Conservation (phyloP, 306 rosid genomes). For the Cucumis sativus region DNA sequence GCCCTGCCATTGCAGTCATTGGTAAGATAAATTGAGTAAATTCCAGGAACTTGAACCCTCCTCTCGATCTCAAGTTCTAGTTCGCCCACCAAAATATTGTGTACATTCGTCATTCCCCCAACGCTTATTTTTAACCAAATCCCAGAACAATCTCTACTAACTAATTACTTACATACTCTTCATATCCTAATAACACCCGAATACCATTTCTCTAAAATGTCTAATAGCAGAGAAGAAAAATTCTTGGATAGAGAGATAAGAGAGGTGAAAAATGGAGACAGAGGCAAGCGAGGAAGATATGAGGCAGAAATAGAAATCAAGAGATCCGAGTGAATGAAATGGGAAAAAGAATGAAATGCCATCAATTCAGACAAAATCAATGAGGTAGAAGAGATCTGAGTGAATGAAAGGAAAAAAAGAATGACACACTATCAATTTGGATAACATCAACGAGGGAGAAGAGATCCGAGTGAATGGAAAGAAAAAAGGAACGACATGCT, state of each 20-base stretch:
- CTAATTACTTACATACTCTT: no score
- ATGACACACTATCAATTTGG: background rate
- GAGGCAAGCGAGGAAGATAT: background rate
- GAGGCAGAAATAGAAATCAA: background rate
- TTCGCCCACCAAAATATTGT: no score
- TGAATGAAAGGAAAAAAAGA: background rate
- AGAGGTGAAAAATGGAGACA: background rate
- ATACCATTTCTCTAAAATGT: no score
- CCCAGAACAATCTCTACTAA: no score
- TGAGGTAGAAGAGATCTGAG: background rate
- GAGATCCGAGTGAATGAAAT: background rate
- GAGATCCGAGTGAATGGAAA: background rate
- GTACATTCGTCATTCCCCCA: no score
- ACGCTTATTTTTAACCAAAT: no score
- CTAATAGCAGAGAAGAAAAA: background rate
- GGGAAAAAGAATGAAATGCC: background rate
- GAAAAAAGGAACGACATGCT: background rate
- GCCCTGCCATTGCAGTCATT: constrained; percentile 36
- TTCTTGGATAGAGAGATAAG: background rate
- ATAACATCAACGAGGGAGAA: background rate
- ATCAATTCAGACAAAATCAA: background rate
- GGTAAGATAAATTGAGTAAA: background rate
- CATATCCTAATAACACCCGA: no score
- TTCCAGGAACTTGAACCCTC: no score
- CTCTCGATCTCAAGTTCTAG: no score